Base-by-base conservation (phyloP, 1,139 yeast genomes). In the Geotrichum restrictum region DNA sequence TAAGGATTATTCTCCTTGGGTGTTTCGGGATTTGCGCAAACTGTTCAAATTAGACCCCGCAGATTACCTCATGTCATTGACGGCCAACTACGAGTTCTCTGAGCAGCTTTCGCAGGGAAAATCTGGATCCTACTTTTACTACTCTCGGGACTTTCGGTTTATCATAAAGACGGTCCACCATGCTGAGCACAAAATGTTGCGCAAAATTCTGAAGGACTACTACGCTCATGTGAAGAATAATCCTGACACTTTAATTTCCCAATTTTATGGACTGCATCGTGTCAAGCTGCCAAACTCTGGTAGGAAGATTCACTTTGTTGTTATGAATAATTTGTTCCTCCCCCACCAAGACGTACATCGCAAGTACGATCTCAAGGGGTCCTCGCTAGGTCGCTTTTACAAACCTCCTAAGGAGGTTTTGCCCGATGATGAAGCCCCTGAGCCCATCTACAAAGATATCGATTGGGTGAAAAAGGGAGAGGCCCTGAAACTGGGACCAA, bases 31-130 rank as follows among this genome's bases (percentile, higher is more conserved):
- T 61, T 72, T 93, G 55, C 74, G 98, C 51, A 74, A 79, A 11
- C 66, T 81, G 40, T 93, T 94, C 71, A 89, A 91, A 16, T 76
- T 93, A 32, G 98, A 93, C 64, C 96, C 96, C 1, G 98, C 97
- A 0, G 98, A 94, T 68, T 93, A 94, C 69, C 75, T 93, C 56
- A 84, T 93, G 63, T 88, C 96, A 1, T 76, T 93, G 59, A 91
- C 98, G 0, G 93, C 96, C 19, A 89, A 89, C 68, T 93, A 91
- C 64, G 88, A 93, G 59, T 77, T 93, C 44, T 85, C 95, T 33
- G 98, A 93, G 69, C 75, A 89, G 59, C 96, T 94, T 18, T 88
- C 97, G 1, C 98, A 98, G 0, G 98, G 98, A 2, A 93, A 93
- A 69, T 85, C 95, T 62, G 98, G 98, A 0, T 88, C 97, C 0